Base-by-base conservation (phyloP, 208 protist species). In the Hexamita inflata region DNA sequence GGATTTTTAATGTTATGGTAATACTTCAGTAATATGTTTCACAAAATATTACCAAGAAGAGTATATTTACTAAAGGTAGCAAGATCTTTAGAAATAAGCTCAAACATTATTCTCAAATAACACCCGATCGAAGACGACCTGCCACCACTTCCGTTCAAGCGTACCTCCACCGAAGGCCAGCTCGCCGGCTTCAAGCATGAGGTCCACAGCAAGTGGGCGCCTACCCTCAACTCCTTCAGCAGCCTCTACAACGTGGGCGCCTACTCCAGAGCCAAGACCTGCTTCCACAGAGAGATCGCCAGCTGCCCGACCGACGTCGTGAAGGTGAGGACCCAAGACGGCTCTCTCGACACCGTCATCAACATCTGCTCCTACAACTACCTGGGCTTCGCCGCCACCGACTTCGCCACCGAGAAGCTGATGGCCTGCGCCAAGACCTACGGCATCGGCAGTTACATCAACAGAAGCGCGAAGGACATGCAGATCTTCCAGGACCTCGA, bases 301-400 rank as follows among this genome's bases (percentile, higher is more conserved):
- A 19, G 32, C 9, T 4, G 4, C 38, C 64, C 64, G 7, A 34
- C 19, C 4, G 32, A 9, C 9, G 40, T 38, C n/a, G n/a, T 70
- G 4, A 7, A n/a, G 15, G 9, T 70, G n/a, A 40, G 64, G 32
- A 15, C 9, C 15, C 19, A 45, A 29, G 9, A 70, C 42, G 35
- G 35, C 7, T 49, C 24, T 19, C 15, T 66, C 15, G 15, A 15
- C 30, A 30, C 15, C 13, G 86, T 81, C 65, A 82, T 98, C 53
- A 98, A 98, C 84, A 80, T 98, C 38, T 89, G 87, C 29, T 94
- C 89, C 32, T 98, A 98, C 86, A 98, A 98, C 88, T 98, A 98
- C 86, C 87, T 98, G 0, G 94, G 93, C 53, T 97, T 97, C 82
- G 93, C 90, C 1, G 88, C 94, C 64, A 92, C 90, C 78, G 84